Percentiles rank a stretch among this genome's conserved stretches.
These are phyloP conservation scores for Lactarius quietus DNA, from an alignment of 768 basidiomycete genomes.

Conservation along the genomic window DNA sequence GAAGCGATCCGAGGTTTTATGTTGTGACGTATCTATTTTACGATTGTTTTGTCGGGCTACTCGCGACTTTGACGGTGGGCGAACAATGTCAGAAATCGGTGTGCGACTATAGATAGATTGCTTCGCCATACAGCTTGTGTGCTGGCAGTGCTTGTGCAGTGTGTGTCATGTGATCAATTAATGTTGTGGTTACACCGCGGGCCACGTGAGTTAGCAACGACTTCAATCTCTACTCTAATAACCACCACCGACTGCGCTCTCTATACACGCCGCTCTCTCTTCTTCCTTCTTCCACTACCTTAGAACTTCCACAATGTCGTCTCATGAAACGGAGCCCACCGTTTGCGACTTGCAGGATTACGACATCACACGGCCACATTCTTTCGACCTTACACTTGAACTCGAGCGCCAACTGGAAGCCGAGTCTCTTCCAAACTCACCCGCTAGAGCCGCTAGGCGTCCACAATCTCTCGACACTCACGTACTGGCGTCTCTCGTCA, in stretches of 20 bases:
- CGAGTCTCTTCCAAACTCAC: conserved; percentile 54
- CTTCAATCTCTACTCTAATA: background rate
- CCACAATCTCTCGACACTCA: conserved; percentile 64
- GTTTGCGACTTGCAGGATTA: conserved; percentile 23
- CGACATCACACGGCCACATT: conserved; percentile 38
- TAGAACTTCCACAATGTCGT: conserved; percentile 32
- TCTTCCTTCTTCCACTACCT: background rate
- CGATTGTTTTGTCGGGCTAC: conserved; percentile 10
- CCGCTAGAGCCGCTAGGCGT: conserved; percentile 32
- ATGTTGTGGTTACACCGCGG: background rate
- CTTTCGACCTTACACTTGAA: conserved; percentile 68
- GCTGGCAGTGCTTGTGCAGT: no score
- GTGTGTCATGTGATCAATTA: background rate
- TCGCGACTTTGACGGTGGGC: background rate
- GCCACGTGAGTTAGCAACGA: conserved; percentile 13
- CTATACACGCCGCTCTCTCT: background rate
- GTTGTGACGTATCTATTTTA: conserved; percentile 17
- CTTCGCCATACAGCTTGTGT: no score
- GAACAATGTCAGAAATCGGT: background rate
- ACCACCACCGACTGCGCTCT: background rate
- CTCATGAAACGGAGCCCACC: conserved; percentile 27
- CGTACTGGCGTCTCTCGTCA: conserved; percentile 72
- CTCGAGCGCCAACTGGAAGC: conserved; percentile 72
- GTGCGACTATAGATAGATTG: conserved; percentile 3
- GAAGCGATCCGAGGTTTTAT: conserved; percentile 4